These are phyloP conservation scores for Camelina hispida DNA, from an alignment of 345 rosid genomes.

Conservation along the genomic window DNA sequence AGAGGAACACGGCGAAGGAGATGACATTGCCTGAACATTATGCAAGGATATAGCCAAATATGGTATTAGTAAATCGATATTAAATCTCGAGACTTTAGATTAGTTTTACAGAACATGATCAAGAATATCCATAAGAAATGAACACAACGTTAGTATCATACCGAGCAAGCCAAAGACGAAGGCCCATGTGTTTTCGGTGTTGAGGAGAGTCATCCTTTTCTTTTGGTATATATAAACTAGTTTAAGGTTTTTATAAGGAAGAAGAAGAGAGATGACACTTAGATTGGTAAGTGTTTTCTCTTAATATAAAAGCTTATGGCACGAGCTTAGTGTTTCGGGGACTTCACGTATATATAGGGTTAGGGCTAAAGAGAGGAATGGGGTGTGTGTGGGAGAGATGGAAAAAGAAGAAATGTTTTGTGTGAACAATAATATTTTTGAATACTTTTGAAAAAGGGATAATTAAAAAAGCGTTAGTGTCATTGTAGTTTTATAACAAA, in stretches of 20 bases:
- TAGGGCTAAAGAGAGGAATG: constrained; percentile 42
- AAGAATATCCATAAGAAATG: constrained; percentile 4
- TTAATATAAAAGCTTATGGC: constrained; percentile 34
- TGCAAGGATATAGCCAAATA: constrained; percentile 18
- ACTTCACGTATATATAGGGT: constrained; percentile 44
- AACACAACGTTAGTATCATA: constrained; percentile 30
- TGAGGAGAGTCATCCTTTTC: constrained; percentile 41
- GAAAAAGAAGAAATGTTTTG: constrained; percentile 23
- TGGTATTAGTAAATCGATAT: constrained; percentile 1
- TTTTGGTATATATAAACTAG: neutral
- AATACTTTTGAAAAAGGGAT: neutral
- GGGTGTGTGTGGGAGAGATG: constrained; percentile 34
- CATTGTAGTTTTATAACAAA: constrained; percentile 25
- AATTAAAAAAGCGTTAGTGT: constrained; percentile 29
- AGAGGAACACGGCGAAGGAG: constrained; percentile 62
- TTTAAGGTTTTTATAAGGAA: constrained; percentile 16
- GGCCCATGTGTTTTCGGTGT: constrained; percentile 46
- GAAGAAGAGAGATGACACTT: constrained; percentile 32
- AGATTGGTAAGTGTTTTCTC: constrained; percentile 33
- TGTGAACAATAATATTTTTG: constrained; percentile 44
- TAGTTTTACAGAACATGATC: constrained; percentile 5
- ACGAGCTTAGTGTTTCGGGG: constrained; percentile 42
- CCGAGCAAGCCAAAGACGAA: constrained; percentile 47
- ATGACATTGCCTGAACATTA: constrained; percentile 65
- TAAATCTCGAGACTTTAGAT: neutral